Evolutionary conservation across 176 grass and related monocot species (phyloP), one percentile per base, ranked within the genome.

Genomic region (Phoenix roebelenii): DNA sequence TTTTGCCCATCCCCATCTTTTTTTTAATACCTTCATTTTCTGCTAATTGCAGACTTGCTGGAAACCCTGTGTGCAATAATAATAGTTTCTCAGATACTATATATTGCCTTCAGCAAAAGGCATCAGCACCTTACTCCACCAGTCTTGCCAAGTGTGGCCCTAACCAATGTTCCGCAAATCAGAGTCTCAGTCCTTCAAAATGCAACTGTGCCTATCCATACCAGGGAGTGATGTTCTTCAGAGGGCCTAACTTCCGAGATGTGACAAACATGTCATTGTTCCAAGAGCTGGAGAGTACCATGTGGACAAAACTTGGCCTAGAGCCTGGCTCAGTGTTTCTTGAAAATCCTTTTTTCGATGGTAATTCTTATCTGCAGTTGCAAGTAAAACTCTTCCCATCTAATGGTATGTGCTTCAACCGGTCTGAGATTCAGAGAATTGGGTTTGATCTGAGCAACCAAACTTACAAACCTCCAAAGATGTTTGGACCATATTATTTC

Each of bases 161-260:
- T 0, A 84, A 67, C 22, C 3, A 28, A 15, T 98, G 93, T 76
- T 25, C 70, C 1, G 20, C 29, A 32, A 84, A 63, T 80, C 79
- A 92, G 82, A 88, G 81, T 60, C 60, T 78, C 65, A 98, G 67
- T 51, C 93, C 93, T 76, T 84, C 83, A 72, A 98, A 81, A 60
- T 98, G 93, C 66, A 66, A 7, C n/a, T 98, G 93, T 59, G 78
- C 84, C 50, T 92, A 85, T 76, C 93, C 93, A 25, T 98, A 88
- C 54, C 48, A 83, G 62, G 87, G 93, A 3, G 25, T 78, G n/a
- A 68, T 98, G 81, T 83, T 61, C 65, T 89, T 98, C 81, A 80
- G 70, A 28, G 84, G 73, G 50, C 87, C 93, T 23, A 65, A 55
- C 15, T 92, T 92, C 82, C 23, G 54, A 18, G 84, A 92, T 75